Percentiles rank a stretch among this genome's conserved stretches.
Conservation (phyloP, 2,329 filamentous ascomycete genomes). For the Grosmannia huntii region DNA sequence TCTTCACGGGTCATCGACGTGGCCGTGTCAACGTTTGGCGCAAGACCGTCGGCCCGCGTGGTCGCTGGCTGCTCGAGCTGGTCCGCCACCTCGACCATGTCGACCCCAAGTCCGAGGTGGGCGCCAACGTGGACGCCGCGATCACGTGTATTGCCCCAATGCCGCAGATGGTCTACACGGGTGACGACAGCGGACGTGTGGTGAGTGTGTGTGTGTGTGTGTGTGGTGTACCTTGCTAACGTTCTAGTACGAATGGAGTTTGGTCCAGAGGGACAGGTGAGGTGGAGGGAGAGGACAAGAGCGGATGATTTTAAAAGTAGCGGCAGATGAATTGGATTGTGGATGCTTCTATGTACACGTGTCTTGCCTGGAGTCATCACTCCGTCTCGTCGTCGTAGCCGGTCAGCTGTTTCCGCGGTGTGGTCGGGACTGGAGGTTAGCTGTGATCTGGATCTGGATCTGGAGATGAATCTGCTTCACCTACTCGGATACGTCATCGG, state of each 20-base stretch:
- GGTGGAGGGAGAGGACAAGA: too few relatives aligned
- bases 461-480: conserved; percentile 21
- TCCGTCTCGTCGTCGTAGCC: conserved; percentile 45
- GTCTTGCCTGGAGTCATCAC: not conserved
- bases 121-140: conserved; percentile 45
- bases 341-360: not conserved
- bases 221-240: conserved; percentile 3
- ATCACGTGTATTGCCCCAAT: conserved; percentile 82
- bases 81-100: conserved; percentile 73
- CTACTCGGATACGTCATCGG: conserved; percentile 88
- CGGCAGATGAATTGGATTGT: not conserved
- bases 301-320: too few relatives aligned
- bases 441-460: not conserved
- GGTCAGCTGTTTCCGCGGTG: conserved; percentile 44
- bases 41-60: conserved; percentile 35
- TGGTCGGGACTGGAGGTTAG: conserved; percentile 35
- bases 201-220: conserved; percentile 36
- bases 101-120: conserved; percentile 52
- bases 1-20: conserved; percentile 78
- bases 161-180: conserved; percentile 76
- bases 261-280: conserved; percentile 42
- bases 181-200: conserved; percentile 85
- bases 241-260: conserved; percentile 51
- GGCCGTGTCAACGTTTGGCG: conserved; percentile 74
- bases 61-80: conserved; percentile 63